Base-by-base conservation (phyloP, 805 yeast genomes). In the Tetrapisispora namnaoensis region DNA sequence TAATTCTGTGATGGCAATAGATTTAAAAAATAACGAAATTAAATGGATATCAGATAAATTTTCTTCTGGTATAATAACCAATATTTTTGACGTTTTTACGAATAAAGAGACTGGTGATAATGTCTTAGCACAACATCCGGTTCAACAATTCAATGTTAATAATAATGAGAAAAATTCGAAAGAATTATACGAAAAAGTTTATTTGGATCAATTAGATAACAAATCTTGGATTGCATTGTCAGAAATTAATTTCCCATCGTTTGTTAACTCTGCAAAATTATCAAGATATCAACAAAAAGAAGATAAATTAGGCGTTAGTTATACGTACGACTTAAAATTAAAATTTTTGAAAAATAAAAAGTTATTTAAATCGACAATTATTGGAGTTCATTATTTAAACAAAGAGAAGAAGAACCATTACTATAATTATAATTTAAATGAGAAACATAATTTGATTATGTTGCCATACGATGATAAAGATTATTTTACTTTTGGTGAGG, bases 211-310 rank as follows among this genome's bases (percentile, higher is more conserved):
- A 30, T 79, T 89, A 0, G 71, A 70, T 30, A 70, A 71, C 43
- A 82, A 83, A 3, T 73, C 83, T 1, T 90, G 96, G 95, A 86
- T 77, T 70, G 96, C 96, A 4, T 73, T 91, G 77, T 84, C 95
- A 21, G 84, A 81, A 55, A 62, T 67, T 22, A 75, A 80, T 55
- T 91, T 83, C 61, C 96, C 96, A 0, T 81, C 95, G 0, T 66
- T 91, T 44, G 88, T 91, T 9, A 78, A 79, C 49, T 77, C 87
- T 8, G 93, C 96, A 0, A 91, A 95, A 0, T 58, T 76, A 1
- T 83, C 96, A 0, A 72, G 76, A 45, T 88, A 83, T 67, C 57
- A 39, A 18, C 43, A 45, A 32, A 45, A 37, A 32, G 47, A 45
- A 38, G 36, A 36, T n/a, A 35, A 41, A 21, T 36, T 36, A 21